Evolutionary conservation across 1,284 basidiomycete genomes (phyloP).

Genomic region (Trametes hirsuta): DNA sequence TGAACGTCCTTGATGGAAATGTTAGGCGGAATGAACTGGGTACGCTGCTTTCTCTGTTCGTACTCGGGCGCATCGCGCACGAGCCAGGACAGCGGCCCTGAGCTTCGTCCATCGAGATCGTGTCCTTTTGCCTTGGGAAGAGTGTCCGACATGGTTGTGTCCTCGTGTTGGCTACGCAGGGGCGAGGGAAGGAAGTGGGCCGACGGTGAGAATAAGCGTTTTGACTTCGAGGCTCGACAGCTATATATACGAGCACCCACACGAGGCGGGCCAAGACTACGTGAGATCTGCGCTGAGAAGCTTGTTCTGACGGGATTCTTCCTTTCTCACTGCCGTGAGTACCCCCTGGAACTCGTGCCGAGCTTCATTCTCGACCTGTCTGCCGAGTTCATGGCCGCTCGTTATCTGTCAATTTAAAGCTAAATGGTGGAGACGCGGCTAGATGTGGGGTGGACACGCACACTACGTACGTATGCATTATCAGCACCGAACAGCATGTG

Average conservation of each 20-base stretch:
- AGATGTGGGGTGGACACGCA: background rate
- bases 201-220: too few species aligned
- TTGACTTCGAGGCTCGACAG: background rate
- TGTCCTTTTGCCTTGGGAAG: too few species aligned
- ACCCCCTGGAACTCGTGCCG: background rate
- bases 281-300: background rate
- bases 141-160: too few species aligned
- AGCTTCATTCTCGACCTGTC: background rate
- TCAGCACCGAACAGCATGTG: too few species aligned
- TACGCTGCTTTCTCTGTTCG: constrained; percentile 24
- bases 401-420: background rate
- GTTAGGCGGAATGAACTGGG: constrained; percentile 41
- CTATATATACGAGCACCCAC: background rate
- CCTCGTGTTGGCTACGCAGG: too few species aligned
- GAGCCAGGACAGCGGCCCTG: constrained; percentile 11
- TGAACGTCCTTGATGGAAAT: constrained; percentile 49
- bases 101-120: background rate
- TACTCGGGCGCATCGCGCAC: constrained; percentile 32
- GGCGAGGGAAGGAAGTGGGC: too few species aligned
- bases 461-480: background rate
- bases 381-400: background rate
- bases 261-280: background rate
- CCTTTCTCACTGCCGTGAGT: background rate
- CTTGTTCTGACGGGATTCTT: background rate
- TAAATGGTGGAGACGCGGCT: background rate